Evolutionary conservation across 2,329 filamentous ascomycete species (phyloP), one percentile per base, ranked within the genome.

Genomic region (Epichloe hybrida): DNA sequence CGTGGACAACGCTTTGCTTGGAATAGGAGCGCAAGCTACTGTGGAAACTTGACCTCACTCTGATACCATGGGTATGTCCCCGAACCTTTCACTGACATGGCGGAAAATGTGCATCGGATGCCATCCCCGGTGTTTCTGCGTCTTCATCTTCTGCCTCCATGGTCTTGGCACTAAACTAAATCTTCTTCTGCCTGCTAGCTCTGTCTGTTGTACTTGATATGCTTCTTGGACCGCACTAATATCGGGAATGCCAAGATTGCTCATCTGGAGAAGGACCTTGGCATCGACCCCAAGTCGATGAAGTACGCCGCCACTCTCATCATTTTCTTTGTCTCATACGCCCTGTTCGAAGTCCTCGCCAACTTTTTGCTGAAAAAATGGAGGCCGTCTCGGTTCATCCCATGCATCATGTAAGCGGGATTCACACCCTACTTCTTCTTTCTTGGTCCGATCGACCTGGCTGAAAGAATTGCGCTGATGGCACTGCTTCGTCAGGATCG

Each of bases 271-370:
- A 55, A 44, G 4, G 56, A 58, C 11, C 56, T 66, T 31, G 57
- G 72, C 11, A 80, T 85, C 52, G 69, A 93, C 15, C 56, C 75
- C 72, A 74, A 74, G 0, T 73, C 76, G 2, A 66, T 72, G 5
- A 72, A 85, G 61, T 95, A 89, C 69, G 90, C 90, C 64, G 73
- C 77, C 21, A 78, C 82, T 0, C 72, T 95, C 7, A 87, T 85
- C 36, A 84, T 94, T 58, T 95, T 95, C 70, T 95, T 94, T 69
- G 74, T 94, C 47, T 88, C 85, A 0, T 95, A 95, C 63, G 76
- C 86, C 2, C 67, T 89, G 36, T 89, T 88, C 55, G 88, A 93
- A 64, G 80, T 81, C 0, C 59, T 89, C 42, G 88, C 86, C 53
- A 94, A 95, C 63, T 72, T 67, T 95, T 67, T 95, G 23, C 79